Evolutionary conservation across 805 yeast genomes (phyloP).

Genomic region (Candida patagonica): DNA sequence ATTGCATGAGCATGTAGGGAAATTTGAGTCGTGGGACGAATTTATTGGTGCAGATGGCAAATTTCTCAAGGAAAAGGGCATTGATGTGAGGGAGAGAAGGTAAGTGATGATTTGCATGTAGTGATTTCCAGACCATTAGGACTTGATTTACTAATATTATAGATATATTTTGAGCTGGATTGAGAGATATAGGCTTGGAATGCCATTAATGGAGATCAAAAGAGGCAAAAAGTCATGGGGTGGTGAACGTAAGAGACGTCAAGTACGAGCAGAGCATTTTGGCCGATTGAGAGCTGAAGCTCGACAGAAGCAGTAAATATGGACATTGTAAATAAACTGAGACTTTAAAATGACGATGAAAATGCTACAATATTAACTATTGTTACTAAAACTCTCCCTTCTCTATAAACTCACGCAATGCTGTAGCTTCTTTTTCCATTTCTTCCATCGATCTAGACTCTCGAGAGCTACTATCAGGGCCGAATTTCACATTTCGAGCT

Average conservation of each 20-base stretch:
- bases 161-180: conserved; percentile 58
- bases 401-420: conserved; percentile 29
- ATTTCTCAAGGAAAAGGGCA: conserved; percentile 63
- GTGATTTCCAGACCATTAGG: background rate
- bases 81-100: conserved; percentile 58
- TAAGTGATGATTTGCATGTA: background rate
- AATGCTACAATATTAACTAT: no score
- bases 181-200: conserved; percentile 53
- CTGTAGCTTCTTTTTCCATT: conserved; percentile 64
- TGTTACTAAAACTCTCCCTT: no score
- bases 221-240: conserved; percentile 73
- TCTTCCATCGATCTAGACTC: conserved; percentile 46
- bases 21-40: conserved; percentile 64
- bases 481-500: conserved; percentile 22
- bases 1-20: conserved; percentile 54
- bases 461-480: conserved; percentile 3
- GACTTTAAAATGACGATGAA: no score
- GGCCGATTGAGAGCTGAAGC: conserved; percentile 26
- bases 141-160: background rate
- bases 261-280: conserved; percentile 42
- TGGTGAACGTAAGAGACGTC: conserved; percentile 75
- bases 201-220: conserved; percentile 45
- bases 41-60: conserved; percentile 49
- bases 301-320: background rate
- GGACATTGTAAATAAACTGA: background rate